Evolutionary conservation across 257 asterid species (phyloP).

Genomic region (Solanum stenotomum): DNA sequence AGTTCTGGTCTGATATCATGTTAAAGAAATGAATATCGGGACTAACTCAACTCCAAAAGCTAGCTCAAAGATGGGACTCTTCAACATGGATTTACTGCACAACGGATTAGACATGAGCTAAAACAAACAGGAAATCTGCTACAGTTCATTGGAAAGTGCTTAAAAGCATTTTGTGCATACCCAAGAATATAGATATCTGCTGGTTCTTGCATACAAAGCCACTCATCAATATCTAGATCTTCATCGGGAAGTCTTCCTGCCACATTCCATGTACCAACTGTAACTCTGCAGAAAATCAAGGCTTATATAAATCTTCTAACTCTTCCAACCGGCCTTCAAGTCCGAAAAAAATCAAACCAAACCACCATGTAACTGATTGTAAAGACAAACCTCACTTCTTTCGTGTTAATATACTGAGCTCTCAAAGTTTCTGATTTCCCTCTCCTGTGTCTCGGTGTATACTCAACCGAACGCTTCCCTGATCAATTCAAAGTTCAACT

Average conservation of each 20-base stretch:
- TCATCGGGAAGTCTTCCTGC: slow-evolving; percentile 73
- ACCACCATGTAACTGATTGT: background rate
- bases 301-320: background rate
- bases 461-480: slow-evolving; percentile 35
- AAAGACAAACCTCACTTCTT: slow-evolving; percentile 87
- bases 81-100: background rate
- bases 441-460: slow-evolving; percentile 52
- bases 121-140: background rate
- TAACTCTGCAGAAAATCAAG: slow-evolving; percentile 37
- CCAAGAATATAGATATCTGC: slow-evolving; percentile 80
- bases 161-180: slow-evolving; percentile 22
- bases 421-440: slow-evolving; percentile 91
- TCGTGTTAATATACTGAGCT: slow-evolving; percentile 62
- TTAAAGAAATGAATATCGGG: background rate
- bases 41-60: background rate
- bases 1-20: background rate
- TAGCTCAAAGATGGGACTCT: background rate
- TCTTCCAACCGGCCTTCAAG: background rate
- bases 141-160: background rate
- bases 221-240: slow-evolving; percentile 72
- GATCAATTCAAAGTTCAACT: background rate
- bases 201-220: slow-evolving; percentile 78
- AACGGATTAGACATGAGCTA: background rate
- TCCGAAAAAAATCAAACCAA: background rate
- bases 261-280: slow-evolving; percentile 88